These are phyloP conservation scores for Globisporangium radiosum DNA, from an alignment of 352 stramenopile species.

Conservation along the genomic window DNA sequence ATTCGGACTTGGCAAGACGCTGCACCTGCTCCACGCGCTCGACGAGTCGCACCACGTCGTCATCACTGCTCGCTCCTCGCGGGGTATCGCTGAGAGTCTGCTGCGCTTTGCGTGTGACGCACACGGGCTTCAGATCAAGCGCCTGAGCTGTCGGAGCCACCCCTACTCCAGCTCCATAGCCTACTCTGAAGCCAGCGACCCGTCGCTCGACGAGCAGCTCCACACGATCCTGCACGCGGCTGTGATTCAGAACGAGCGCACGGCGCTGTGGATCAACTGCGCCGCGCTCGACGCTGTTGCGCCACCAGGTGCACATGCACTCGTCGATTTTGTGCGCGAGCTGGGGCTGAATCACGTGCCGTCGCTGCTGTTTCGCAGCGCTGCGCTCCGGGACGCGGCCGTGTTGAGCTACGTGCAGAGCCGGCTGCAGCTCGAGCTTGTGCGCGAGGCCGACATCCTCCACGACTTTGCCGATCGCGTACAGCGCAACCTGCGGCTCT, in stretches of 20 bases:
- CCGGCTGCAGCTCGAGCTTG: constrained; percentile 22
- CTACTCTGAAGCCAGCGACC: not conserved
- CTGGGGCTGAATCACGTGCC: constrained; percentile 27
- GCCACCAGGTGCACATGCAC: constrained; percentile 3
- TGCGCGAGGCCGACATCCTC: constrained; percentile 26
- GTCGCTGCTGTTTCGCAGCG: constrained; percentile 24
- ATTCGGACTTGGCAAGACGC: constrained; percentile 23
- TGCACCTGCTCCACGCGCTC: constrained; percentile 33
- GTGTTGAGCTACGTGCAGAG: constrained; percentile 28
- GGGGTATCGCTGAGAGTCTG: constrained; percentile 16
- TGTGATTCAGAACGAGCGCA: constrained; percentile 28
- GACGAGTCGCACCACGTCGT: constrained; percentile 22
- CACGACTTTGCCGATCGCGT: constrained; percentile 24
- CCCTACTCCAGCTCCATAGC: not conserved
- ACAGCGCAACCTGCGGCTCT: constrained; percentile 37
- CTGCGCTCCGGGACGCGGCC: constrained; percentile 27
- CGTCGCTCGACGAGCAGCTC: constrained; percentile 5
- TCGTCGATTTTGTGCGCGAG: constrained; percentile 24
- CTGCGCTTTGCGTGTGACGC: constrained; percentile 32
- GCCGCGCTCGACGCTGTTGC: not conserved
- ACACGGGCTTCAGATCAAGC: constrained; percentile 27
- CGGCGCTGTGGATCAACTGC: constrained; percentile 26
- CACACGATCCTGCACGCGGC: constrained; percentile 15
- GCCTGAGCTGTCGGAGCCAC: constrained; percentile 2
- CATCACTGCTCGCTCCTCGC: constrained; percentile 13